Evolutionary conservation across 805 yeast genomes (phyloP).

Genomic region (Hanseniaspora singularis): DNA sequence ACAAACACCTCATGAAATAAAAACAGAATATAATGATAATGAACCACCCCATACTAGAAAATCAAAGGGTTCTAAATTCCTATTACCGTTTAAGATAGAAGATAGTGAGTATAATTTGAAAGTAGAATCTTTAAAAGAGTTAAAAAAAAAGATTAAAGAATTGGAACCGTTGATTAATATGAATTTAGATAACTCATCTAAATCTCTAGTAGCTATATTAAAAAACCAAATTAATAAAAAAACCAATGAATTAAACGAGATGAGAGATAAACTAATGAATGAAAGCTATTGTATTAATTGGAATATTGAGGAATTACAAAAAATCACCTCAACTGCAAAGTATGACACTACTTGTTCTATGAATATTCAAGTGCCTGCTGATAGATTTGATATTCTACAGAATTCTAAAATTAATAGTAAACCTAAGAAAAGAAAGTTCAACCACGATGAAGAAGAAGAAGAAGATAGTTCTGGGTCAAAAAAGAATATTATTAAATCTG

Average conservation of each 20-base stretch:
- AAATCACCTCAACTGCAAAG: neutral
- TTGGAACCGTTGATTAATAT: neutral
- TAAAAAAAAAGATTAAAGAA: constrained; percentile 2
- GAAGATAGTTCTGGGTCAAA: neutral
- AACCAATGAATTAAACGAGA: neutral
- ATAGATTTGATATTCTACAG: constrained; percentile 8
- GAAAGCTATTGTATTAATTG: neutral
- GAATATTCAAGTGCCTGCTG: constrained; percentile 7
- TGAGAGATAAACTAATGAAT: neutral
- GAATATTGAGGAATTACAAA: neutral
- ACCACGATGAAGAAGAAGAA: neutral
- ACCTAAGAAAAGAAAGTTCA: neutral
- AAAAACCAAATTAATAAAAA: neutral
- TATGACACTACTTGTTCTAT: constrained; percentile 10
- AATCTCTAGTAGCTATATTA: neutral
- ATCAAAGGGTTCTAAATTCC: neutral
- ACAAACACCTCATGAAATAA: no score
- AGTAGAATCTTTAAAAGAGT: neutral
- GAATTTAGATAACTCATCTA: neutral
- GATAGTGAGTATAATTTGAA: neutral
- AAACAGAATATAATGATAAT: no score
- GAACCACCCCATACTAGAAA: no score
- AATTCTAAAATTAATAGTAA: neutral
- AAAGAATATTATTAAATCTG: neutral
- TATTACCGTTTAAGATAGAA: neutral